Base-by-base conservation (phyloP, 208 protist species). In the Acanthamoeba triangularis region DNA sequence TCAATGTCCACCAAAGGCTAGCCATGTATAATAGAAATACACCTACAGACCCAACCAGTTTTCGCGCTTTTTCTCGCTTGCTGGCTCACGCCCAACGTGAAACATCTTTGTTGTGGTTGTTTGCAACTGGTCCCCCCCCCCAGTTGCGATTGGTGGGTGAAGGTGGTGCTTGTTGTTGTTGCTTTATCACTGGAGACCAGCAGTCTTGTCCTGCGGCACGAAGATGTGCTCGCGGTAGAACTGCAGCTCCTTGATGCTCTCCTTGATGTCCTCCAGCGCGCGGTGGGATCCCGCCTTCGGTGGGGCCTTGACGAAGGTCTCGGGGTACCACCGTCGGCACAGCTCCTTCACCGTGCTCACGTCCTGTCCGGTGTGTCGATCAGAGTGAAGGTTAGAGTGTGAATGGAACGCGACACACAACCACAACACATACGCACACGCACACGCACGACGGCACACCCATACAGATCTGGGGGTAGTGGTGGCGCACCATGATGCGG, bases 291-390 rank as follows among this genome's bases (percentile, higher is more conserved):
- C 18, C 33, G 35, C 0, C 54, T 96, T 96, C 18, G 23, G 30
- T 23, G 90, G 72, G 61, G 54, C 54, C 28, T 67, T 54, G 28
- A 33, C 74, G 11, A 96, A 94, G 28, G 44, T 61, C n/a, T 74
- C 54, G 4, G 97, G 96, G 23, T 88, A 97, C 97, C 97, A 97
- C 37, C 97, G 47, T 59, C 82, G 54, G 8, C 59, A n/a, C 5
- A 98, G 84, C 63, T 98, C 97, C 72, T 97, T 97, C 28, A 98
- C 67, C 11, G 96, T 93, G 82, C 54, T 87, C 35, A 97, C 95
- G 47, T 82, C 59, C 65, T 74, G 16, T 30, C 0, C n/a, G 23
- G 11, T 3, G 13, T 41, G 56, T 0, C 7, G 7, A 54, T 8
- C 13, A 20, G 6, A 54, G 37, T 61, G 54, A 13, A 23, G 54